Base-by-base conservation (phyloP, 106 monocot species). In the Amphibolis antarctica region DNA sequence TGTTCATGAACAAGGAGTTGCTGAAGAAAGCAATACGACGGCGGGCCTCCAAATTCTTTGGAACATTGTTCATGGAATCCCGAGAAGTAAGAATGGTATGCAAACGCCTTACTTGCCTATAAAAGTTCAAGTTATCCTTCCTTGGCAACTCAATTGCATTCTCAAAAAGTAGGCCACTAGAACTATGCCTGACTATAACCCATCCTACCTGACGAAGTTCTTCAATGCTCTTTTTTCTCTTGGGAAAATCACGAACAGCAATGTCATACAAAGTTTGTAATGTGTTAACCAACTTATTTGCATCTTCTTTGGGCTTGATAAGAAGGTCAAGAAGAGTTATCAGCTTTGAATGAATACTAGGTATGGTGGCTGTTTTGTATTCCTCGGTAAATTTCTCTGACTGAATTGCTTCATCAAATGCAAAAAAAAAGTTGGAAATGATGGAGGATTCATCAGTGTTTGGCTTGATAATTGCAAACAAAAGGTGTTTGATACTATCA, bases 1-100 rank as follows among this genome's bases (percentile, higher is more conserved):
- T 74, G 50, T 74, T 74, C 74, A 74, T 74, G 52, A 74, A 74
- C 66, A 74, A 59, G 22, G 74, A 74, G 43, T 74, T 67, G 46
- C 59, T 66, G 62, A 74, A 74, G 42, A 74, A 74, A 12, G 66
- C 66, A 44, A 74, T 66, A 42, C 74, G 66, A 17, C 74, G 57
- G 3, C 66, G 53, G 0, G 74, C 74, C 28, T 74, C 74, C 55
- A 74, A 60, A 74, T 74, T 74, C 59, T 59, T 66, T 26, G 74
- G 74, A 30, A 67, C 60, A 65, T 67, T 52, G 21, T 58, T 52
- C 66, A 67, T 67, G 13, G 74, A 74, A 18, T 74, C 74, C 26
- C 60, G 42, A 29, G 66, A 66, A 49, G 66, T 67, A 19, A 74
- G 47, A 53, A 74, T 66, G 51, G 66, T 52, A 13, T 67, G 66